A percentile compares a stretch with the other conserved stretches of the same genome.
phyloP scores from a whole-genome alignment of 805 yeast species.

The Metschnikowia peoriensis region DNA sequence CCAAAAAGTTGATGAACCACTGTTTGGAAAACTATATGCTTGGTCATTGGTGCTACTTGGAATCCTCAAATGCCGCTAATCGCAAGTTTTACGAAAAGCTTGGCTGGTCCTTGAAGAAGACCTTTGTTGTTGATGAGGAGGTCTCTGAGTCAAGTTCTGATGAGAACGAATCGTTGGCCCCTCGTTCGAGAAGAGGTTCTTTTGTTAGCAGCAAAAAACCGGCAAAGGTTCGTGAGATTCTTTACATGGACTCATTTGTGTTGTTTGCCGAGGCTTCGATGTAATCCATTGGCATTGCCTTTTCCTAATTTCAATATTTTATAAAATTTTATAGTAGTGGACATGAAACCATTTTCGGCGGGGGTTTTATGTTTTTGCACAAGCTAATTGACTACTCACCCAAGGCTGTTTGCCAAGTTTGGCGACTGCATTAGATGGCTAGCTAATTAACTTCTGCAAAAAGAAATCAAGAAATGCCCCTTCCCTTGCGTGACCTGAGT shows the following conservation, averaged over 20 bases:
- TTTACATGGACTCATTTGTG: constrained; percentile 21
- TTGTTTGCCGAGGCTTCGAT: constrained; percentile 9
- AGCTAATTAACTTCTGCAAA: constrained; percentile 14
- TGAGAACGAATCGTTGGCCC: constrained; percentile 11
- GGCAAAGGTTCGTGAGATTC: constrained; percentile 7
- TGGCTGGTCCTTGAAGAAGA: constrained; percentile 43
- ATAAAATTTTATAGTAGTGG: not conserved
- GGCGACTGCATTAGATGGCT: constrained; percentile 9
- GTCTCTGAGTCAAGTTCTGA: constrained; percentile 18
- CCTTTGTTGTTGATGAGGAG: constrained; percentile 29
- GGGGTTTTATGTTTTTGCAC: constrained; percentile 11
- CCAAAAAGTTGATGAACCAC: constrained; percentile 49
- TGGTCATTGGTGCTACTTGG: constrained; percentile 45
- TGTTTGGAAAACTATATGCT: constrained; percentile 48
- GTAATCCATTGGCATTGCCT: not conserved
- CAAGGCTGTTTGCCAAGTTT: constrained; percentile 3
- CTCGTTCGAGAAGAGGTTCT: constrained; percentile 16
- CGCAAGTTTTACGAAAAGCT: constrained; percentile 52
- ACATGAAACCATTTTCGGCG: not conserved
- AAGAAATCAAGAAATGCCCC: not conserved
- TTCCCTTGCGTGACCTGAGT: not conserved
- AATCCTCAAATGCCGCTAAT: constrained; percentile 55
- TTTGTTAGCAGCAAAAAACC: constrained; percentile 5
- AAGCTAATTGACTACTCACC: constrained; percentile 14
- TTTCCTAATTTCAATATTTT: not conserved